Evolutionary conservation across 2,329 filamentous ascomycete genomes (phyloP).

Genomic region (Verticillium zaregamsianum): DNA sequence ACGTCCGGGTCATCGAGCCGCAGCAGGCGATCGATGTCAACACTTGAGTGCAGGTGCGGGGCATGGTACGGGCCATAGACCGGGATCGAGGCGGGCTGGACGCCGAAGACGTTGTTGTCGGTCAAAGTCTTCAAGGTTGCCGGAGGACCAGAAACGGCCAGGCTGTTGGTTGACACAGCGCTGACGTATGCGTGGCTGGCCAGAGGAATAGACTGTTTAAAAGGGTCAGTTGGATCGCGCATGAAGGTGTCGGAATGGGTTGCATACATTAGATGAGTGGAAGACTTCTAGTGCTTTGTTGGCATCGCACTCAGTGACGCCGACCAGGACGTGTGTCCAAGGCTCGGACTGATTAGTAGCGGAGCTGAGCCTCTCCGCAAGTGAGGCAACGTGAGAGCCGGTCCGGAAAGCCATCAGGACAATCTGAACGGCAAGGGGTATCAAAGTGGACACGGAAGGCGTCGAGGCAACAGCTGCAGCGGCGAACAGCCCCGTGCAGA

Average conservation of each 20-base stretch:
- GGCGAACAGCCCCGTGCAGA: conserved; percentile 68
- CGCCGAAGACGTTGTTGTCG: conserved; percentile 31
- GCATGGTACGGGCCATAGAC: conserved; percentile 56
- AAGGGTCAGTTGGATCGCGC: background rate
- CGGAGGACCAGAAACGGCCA: conserved; percentile 53
- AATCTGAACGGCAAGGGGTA: conserved; percentile 59
- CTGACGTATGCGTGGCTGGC: conserved; percentile 50
- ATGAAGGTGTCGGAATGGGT: background rate
- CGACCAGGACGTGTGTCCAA: conserved; percentile 66
- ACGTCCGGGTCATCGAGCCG: conserved; percentile 35
- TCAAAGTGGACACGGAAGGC: conserved; percentile 55
- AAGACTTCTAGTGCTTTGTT: conserved; percentile 51
- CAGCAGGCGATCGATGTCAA: conserved; percentile 41
- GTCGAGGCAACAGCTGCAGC: conserved; percentile 63
- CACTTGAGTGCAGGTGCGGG: conserved; percentile 42
- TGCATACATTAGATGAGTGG: conserved; percentile 47
- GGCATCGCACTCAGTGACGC: conserved; percentile 46
- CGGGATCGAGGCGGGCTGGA: conserved; percentile 42
- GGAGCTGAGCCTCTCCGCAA: conserved; percentile 42
- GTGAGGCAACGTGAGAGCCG: conserved; percentile 50
- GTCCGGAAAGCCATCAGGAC: conserved; percentile 64
- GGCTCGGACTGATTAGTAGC: conserved; percentile 43
- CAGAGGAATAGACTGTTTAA: conserved; percentile 33
- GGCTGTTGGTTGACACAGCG: conserved; percentile 40
- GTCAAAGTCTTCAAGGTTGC: conserved; percentile 40